phyloP scores from a whole-genome alignment of 106 monocot species.

The Vanilla planifolia region DNA sequence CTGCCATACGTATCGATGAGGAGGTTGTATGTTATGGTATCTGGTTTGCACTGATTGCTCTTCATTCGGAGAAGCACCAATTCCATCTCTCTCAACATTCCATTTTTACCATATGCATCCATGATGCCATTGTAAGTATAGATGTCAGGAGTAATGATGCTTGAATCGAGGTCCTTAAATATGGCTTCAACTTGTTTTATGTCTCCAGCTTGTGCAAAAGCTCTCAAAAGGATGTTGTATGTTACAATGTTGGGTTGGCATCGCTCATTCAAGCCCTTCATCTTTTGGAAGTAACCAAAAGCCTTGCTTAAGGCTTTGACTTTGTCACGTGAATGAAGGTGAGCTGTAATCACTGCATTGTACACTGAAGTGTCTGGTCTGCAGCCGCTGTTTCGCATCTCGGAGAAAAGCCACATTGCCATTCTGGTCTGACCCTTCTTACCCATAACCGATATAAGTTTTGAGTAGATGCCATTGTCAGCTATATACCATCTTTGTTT shows the following conservation, averaged over 20 bases:
- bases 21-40: constrained; percentile 81
- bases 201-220: constrained; percentile 78
- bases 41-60: constrained; percentile 57
- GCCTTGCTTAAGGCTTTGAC: constrained; percentile 80
- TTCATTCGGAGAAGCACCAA: constrained; percentile 70
- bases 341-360: constrained; percentile 79
- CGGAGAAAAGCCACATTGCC: constrained; percentile 99
- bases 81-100: constrained; percentile 92
- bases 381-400: constrained; percentile 92
- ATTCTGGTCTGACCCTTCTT: constrained; percentile 91
- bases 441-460: constrained; percentile 98
- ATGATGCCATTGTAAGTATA: constrained; percentile 94
- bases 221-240: constrained; percentile 92
- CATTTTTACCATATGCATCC: constrained; percentile 93
- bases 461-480: constrained; percentile 95
- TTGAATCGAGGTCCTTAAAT: constrained; percentile 72
- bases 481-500: constrained; percentile 95
- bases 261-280: constrained; percentile 74
- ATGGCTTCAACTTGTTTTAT: constrained; percentile 57
- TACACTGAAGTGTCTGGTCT: constrained; percentile 92
- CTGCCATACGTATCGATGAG: constrained; percentile 90
- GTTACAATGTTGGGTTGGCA: constrained; percentile 85
- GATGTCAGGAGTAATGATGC: constrained; percentile 54
- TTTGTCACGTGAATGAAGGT: constrained; percentile 80
- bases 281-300: constrained; percentile 75